Base-by-base conservation (phyloP, 2,329 filamentous ascomycete species). In the Aspergillus quadricinctus region DNA sequence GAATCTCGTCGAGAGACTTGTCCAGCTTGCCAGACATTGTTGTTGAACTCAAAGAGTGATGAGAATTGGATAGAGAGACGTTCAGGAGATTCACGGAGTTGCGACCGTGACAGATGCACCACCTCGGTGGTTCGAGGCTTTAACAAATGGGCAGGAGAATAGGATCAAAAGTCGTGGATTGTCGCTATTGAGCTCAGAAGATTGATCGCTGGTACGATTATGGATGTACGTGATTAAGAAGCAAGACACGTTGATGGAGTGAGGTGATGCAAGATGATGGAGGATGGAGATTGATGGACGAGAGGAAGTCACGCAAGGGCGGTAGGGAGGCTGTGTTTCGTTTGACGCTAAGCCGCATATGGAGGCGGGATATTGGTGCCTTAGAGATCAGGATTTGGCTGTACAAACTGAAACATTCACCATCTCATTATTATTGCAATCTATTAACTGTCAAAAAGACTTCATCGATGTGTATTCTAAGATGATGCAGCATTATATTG, bases 1-100 rank as follows among this genome's bases (percentile, higher is more conserved):
- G 87, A 78, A 99, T 97, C 80, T 97, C 92, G 76, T 97, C 94
- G 66, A 99, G 90, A 80, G 92, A 92, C 81, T 95, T 88, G 77
- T 97, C 92, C 72, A 99, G 89, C 81, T 97, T 97, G 81, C 86
- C 88, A 81, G 91, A 90, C 92, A 96, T 96, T 66, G 68, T 88
- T 62, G 57, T 48, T 56, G 56, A 52, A 58, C 40, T 46, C 60
- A 46, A 48, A 10, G 9, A 46, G 41, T 45, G 41, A 31, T 27
- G 35, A 46, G 51, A 48, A 53, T 25, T 45, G 19, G 40, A 52
- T 37, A 9, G 54, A 31, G 52, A 53, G 57, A 28, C 48, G 52
- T 31, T 50, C 31, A 52, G 35, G n/a, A 43, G 50, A 58, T 57
- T 57, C 49, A 52, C 49, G 49, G 53, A 49, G 2, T 19, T 52